phyloP scores from a whole-genome alignment of 192 early-diverging fungal genomes.

The Coemansia sp. region DNA sequence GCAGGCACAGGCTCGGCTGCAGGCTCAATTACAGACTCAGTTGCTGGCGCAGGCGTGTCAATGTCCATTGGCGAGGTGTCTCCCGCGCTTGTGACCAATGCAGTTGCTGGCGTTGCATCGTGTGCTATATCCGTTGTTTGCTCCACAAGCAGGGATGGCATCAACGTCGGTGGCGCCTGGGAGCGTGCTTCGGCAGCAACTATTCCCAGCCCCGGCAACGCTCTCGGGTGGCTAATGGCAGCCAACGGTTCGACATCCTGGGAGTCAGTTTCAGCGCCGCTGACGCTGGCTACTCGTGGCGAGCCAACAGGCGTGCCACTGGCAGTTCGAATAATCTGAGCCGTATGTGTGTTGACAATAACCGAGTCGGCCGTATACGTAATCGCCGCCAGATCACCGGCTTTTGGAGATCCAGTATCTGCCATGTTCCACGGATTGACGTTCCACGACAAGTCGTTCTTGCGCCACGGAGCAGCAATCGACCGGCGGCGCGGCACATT shows the following conservation, averaged over 20 bases:
- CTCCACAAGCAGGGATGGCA: neutral
- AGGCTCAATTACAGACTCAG: neutral
- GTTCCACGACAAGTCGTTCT: slow-evolving; percentile 53
- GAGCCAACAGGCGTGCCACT: neutral
- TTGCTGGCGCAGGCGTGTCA: neutral
- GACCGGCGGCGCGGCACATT: slow-evolving; percentile 49
- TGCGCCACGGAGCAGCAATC: slow-evolving; percentile 49
- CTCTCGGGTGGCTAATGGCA: neutral
- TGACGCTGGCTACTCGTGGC: neutral
- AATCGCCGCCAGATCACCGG: slow-evolving; percentile 18
- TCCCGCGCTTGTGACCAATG: neutral
- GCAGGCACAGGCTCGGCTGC: neutral
- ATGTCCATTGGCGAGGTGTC: slow-evolving; percentile 10
- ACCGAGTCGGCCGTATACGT: slow-evolving; percentile 36
- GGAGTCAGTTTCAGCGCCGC: neutral
- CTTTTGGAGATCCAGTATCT: neutral
- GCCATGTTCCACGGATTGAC: slow-evolving; percentile 43
- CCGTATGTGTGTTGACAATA: slow-evolving; percentile 19
- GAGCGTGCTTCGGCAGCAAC: neutral
- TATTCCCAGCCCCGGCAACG: slow-evolving; percentile 11
- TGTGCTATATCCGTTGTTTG: neutral
- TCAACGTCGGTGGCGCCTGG: neutral
- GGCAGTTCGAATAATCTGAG: slow-evolving; percentile 16
- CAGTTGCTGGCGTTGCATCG: neutral
- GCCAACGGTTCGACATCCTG: neutral